Evolutionary conservation across 495 filamentous ascomycete genomes (phyloP).

Genomic region (Glonium stellatum): DNA sequence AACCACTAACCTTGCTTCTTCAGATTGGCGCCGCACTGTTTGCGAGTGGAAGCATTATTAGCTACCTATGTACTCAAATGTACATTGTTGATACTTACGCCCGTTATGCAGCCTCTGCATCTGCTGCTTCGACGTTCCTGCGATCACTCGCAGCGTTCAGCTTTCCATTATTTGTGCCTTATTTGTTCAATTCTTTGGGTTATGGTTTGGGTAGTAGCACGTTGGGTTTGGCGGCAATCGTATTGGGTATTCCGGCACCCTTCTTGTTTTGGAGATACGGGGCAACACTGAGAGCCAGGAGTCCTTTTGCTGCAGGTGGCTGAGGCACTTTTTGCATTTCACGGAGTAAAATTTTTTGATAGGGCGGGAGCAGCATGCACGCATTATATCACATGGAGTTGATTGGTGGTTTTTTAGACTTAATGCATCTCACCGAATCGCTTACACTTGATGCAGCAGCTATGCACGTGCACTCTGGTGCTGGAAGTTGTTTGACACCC

Average conservation of each 20-base stretch:
- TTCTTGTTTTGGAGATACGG: conserved; percentile 54
- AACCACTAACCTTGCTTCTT: conserved; percentile 21
- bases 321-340: not conserved
- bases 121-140: conserved; percentile 57
- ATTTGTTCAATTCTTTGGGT: conserved; percentile 35
- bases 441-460: no score
- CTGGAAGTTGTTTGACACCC: no score
- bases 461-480: no score
- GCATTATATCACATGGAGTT: no score
- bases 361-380: no score
- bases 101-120: conserved; percentile 61
- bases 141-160: conserved; percentile 60
- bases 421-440: no score
- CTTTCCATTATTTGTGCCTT: conserved; percentile 62
- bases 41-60: not conserved
- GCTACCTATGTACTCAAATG: conserved; percentile 25
- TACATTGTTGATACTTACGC: conserved; percentile 70
- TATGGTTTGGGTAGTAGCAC: conserved; percentile 57
- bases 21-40: no score
- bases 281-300: conserved; percentile 40
- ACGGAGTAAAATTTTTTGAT: no score
- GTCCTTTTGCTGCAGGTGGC: conserved; percentile 56
- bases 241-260: conserved; percentile 49
- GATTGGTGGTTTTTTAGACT: no score
- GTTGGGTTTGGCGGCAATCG: conserved; percentile 46